A percentile compares a stretch with the other conserved stretches of the same genome.
Conservation (phyloP, 345 rosid genomes). For the Rubroshorea leprosula region DNA sequence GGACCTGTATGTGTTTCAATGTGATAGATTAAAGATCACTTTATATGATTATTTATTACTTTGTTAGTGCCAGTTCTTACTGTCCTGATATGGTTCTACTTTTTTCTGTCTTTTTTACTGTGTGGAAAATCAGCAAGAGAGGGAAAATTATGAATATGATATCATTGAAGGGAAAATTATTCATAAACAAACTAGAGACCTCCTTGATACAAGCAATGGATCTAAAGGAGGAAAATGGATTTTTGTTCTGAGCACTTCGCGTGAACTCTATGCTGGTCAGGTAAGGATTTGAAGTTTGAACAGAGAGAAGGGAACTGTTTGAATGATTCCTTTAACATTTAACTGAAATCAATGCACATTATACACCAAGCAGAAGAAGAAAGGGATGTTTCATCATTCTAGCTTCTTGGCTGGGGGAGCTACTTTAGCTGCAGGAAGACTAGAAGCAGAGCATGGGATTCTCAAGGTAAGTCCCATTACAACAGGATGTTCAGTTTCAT, state of each 20-base stretch:
- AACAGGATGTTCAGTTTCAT: not conserved
- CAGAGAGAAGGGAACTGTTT: not conserved
- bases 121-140: slow-evolving; percentile 63
- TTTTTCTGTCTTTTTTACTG: not conserved
- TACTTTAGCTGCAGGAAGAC: slow-evolving; percentile 86
- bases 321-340: not conserved
- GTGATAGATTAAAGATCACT: not conserved
- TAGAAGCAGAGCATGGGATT: slow-evolving; percentile 55
- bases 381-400: slow-evolving; percentile 90
- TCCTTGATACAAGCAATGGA: slow-evolving; percentile 50
- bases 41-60: not conserved
- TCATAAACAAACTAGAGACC: slow-evolving; percentile 49
- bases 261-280: slow-evolving; percentile 64
- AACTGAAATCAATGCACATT: not conserved
- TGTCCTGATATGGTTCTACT: slow-evolving; percentile 4
- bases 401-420: slow-evolving; percentile 97
- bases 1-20: slow-evolving; percentile 65
- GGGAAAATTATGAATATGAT: slow-evolving; percentile 64
- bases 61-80: slow-evolving; percentile 4
- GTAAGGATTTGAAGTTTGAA: slow-evolving; percentile 30
- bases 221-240: slow-evolving; percentile 57
- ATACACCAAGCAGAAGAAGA: slow-evolving; percentile 65
- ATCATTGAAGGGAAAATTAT: slow-evolving; percentile 56
- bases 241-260: slow-evolving; percentile 81
- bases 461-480: slow-evolving; percentile 44